phyloP scores from a whole-genome alignment of 495 filamentous ascomycete species.

The Hypoxylon intermedium region DNA sequence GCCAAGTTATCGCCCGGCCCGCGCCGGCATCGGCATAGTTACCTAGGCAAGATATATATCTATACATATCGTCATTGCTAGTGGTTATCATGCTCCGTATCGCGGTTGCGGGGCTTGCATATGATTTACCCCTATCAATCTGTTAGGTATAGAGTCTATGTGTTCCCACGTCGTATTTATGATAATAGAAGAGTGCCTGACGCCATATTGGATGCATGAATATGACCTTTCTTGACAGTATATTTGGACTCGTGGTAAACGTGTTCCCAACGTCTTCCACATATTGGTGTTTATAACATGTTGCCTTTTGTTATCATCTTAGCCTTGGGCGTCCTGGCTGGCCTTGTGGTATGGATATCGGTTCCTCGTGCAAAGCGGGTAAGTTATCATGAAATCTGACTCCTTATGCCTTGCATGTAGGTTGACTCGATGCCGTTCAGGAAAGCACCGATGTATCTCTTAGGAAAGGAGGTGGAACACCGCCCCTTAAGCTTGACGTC shows the following conservation, averaged over 20 bases:
- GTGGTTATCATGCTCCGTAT: conserved; percentile 16
- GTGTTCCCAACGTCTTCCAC: no score
- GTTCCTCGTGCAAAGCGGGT: background rate
- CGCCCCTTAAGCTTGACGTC: conserved; percentile 42
- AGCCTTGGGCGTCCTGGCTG: background rate
- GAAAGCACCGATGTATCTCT: background rate
- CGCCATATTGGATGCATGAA: no score
- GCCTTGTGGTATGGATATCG: background rate
- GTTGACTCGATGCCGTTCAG: background rate
- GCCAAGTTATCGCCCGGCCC: conserved; percentile 2
- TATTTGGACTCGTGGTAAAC: no score
- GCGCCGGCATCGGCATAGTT: conserved; percentile 20
- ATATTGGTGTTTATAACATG: background rate
- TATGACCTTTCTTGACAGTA: background rate
- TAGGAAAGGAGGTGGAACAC: background rate
- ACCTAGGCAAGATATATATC: background rate
- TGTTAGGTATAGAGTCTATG: no score
- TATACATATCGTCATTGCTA: conserved; percentile 1
- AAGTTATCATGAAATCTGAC: conserved; percentile 2
- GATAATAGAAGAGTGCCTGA: background rate
- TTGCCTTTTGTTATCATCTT: background rate
- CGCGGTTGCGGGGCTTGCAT: conserved; percentile 14
- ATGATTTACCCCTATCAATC: conserved; percentile 7
- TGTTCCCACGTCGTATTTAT: no score
- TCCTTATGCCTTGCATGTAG: background rate